Conservation (phyloP, 2,329 filamentous ascomycete genomes). For the Alternaria novae-zelandiae region DNA sequence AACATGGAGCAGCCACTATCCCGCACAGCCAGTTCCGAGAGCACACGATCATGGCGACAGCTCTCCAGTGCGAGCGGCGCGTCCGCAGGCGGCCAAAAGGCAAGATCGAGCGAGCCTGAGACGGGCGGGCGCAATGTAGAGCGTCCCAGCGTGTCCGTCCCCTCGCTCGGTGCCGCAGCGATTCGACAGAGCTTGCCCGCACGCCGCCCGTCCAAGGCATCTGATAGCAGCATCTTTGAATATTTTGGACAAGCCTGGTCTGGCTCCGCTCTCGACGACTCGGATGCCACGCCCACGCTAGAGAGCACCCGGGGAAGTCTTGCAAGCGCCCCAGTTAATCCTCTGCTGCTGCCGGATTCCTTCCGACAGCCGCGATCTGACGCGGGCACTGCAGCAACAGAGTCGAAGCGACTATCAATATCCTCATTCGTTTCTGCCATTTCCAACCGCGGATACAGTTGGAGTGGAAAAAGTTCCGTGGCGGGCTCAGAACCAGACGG, state of each 20-base stretch:
- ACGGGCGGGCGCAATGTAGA: constrained; percentile 64
- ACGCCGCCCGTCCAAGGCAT: constrained; percentile 51
- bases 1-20: constrained; percentile 41
- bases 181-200: constrained; percentile 52
- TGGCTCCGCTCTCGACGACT: constrained; percentile 58
- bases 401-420: constrained; percentile 72
- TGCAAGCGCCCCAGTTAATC: constrained; percentile 22
- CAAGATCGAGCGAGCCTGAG: constrained; percentile 65
- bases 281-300: constrained; percentile 52
- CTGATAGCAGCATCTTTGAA: constrained; percentile 50
- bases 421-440: constrained; percentile 71
- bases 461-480: constrained; percentile 55
- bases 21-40: constrained; percentile 48
- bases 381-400: constrained; percentile 38
- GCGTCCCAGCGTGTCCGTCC: constrained; percentile 69
- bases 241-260: constrained; percentile 25
- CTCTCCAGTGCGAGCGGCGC: constrained; percentile 57
- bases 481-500: constrained; percentile 55
- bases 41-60: constrained; percentile 49
- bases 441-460: constrained; percentile 58
- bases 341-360: constrained; percentile 57
- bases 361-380: constrained; percentile 55
- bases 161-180: constrained; percentile 57
- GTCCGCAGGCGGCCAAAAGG: constrained; percentile 57
- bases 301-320: constrained; percentile 29